These are phyloP conservation scores for Diaporthe caulivora DNA, from an alignment of 2,329 filamentous ascomycete species.

Conservation along the genomic window DNA sequence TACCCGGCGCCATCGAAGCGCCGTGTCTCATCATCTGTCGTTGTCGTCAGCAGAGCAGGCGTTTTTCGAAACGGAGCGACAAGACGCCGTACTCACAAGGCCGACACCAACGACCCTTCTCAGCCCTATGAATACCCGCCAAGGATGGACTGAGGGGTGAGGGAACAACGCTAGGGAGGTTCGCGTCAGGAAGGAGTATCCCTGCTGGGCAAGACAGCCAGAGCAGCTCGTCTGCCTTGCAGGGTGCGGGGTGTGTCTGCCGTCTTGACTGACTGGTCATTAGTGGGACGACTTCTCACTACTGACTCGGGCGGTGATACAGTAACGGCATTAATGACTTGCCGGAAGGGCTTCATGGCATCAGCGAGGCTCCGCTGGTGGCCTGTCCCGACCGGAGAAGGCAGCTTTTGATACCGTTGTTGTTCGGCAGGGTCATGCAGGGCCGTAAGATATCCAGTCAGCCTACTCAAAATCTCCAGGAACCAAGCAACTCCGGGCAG, in stretches of 20 bases:
- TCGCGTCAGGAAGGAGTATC: background rate
- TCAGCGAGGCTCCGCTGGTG: constrained; percentile 7
- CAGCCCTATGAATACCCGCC: constrained; percentile 28
- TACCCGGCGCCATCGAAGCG: constrained; percentile 15
- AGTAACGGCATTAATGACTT: constrained; percentile 14
- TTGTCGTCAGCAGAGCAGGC: constrained; percentile 24
- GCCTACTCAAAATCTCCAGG: background rate
- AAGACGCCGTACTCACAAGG: constrained; percentile 6
- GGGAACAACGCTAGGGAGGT: constrained; percentile 1
- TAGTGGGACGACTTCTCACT: background rate
- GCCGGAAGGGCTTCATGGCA: background rate
- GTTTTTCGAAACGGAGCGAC: constrained; percentile 28
- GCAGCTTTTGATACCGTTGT: background rate
- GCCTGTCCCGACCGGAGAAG: background rate
- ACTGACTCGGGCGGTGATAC: constrained; percentile 6
- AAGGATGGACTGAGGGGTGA: constrained; percentile 18
- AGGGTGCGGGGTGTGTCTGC: constrained; percentile 16
- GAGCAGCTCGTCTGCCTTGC: constrained; percentile 19
- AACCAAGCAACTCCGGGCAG: no score
- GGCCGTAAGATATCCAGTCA: background rate
- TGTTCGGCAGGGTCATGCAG: background rate
- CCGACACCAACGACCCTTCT: constrained; percentile 15
- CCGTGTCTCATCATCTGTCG: constrained; percentile 16
- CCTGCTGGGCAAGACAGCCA: constrained; percentile 7
- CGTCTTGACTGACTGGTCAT: constrained; percentile 3